Percentiles rank a stretch among this genome's conserved stretches.
Evolutionary conservation across 176 grass and related monocot genomes (phyloP).

Genomic region (Oryza meyeriana): DNA sequence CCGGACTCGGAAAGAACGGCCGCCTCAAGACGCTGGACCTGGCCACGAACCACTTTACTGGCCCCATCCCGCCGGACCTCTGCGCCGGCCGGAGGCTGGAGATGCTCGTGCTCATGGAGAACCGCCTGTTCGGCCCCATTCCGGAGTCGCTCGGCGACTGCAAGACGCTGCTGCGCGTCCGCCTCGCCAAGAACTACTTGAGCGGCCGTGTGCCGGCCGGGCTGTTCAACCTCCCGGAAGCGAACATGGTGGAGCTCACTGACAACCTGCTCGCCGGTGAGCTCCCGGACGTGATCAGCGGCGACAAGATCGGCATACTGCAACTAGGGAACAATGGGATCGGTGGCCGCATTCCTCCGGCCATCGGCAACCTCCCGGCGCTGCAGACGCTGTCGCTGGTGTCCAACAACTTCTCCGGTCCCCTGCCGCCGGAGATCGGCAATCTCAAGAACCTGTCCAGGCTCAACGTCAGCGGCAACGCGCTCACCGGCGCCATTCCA

Average conservation of each 20-base stretch:
- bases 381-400: slow-evolving; percentile 71
- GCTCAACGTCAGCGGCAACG: slow-evolving; percentile 70
- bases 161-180: slow-evolving; percentile 57
- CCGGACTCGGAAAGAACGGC: slow-evolving; percentile 46
- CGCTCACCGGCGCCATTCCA: slow-evolving; percentile 58
- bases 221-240: slow-evolving; percentile 60
- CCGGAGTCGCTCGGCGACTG: slow-evolving; percentile 60
- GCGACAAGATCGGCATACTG: slow-evolving; percentile 39
- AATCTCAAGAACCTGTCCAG: slow-evolving; percentile 46
- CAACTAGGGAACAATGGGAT: slow-evolving; percentile 48
- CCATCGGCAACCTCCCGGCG: slow-evolving; percentile 61
- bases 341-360: slow-evolving; percentile 39
- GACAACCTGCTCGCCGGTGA: slow-evolving; percentile 76
- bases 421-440: slow-evolving; percentile 58
- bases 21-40: slow-evolving; percentile 56
- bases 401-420: slow-evolving; percentile 56
- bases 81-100: slow-evolving; percentile 46
- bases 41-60: slow-evolving; percentile 62
- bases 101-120: slow-evolving; percentile 75
- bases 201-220: slow-evolving; percentile 53
- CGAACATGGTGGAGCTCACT: slow-evolving; percentile 71
- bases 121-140: slow-evolving; percentile 72
- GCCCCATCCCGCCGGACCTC: slow-evolving; percentile 49
- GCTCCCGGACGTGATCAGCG: slow-evolving; percentile 43
- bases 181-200: slow-evolving; percentile 66